A percentile compares a stretch with the other conserved stretches of the same genome.
Evolutionary conservation across 768 basidiomycete genomes (phyloP).

Genomic region (Termitomyces sp.): DNA sequence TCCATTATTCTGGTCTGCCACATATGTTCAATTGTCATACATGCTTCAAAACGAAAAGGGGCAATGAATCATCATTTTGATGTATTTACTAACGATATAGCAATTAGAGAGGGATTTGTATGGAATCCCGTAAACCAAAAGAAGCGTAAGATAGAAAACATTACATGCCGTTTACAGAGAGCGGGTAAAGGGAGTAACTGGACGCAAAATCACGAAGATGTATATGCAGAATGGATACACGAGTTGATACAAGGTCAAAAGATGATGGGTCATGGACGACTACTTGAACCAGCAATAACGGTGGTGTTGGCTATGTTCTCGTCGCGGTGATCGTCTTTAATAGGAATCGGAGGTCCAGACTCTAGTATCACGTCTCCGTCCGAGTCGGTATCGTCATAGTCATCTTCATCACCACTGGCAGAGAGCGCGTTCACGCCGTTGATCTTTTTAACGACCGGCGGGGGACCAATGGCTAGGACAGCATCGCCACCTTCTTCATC

Average conservation of each 20-base stretch:
- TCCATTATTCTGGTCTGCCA: background rate
- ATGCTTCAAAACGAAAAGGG: background rate
- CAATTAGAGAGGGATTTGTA: background rate
- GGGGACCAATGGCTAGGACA: conserved; percentile 55
- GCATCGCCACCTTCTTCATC: conserved; percentile 32
- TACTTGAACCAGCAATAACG: conserved; percentile 15
- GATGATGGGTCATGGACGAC: conserved; percentile 2
- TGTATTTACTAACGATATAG: no score
- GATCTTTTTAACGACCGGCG: conserved; percentile 33
- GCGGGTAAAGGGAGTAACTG: background rate
- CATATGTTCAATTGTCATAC: background rate
- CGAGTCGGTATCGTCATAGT: conserved; percentile 38
- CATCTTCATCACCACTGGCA: conserved; percentile 28
- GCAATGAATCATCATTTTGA: background rate
- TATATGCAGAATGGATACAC: background rate
- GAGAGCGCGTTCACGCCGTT: conserved; percentile 24
- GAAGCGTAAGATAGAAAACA: background rate
- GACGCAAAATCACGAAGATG: background rate
- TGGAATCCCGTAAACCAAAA: background rate
- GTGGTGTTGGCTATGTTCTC: conserved; percentile 6
- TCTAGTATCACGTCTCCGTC: conserved; percentile 74
- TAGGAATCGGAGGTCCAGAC: conserved; percentile 53
- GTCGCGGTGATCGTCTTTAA: conserved; percentile 12
- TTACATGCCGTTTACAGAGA: conserved; percentile 2
- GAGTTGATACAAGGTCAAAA: background rate